A percentile compares a stretch with the other conserved stretches of the same genome.
Conservation (phyloP, 225 moss, liverwort and hornwort species). For the Anthoceros angustus region DNA sequence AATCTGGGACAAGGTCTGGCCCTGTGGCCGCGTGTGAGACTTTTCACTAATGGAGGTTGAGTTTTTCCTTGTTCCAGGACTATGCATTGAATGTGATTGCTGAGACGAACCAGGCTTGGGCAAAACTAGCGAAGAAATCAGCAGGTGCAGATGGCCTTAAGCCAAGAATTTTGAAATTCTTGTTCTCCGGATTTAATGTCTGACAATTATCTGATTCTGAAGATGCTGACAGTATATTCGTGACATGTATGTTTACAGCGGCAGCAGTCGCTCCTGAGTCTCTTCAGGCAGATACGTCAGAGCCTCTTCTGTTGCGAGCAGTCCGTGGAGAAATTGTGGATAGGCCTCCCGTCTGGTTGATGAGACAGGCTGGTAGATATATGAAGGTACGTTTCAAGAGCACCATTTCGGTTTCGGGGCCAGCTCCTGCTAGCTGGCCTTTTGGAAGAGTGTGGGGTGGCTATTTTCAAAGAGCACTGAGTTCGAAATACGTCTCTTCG, state of each 20-base stretch:
- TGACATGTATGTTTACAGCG: no score
- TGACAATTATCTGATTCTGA: no score
- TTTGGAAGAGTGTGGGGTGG: no score
- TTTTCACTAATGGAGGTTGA: no score
- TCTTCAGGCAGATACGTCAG: neutral
- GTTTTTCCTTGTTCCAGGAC: slow-evolving; percentile 22
- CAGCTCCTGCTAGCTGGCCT: no score
- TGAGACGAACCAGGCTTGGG: slow-evolving; percentile 89
- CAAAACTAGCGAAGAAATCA: slow-evolving; percentile 75
- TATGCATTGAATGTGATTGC: slow-evolving; percentile 73
- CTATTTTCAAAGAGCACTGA: no score
- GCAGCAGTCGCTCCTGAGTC: neutral
- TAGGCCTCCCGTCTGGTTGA: slow-evolving; percentile 2
- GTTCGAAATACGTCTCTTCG: no score
- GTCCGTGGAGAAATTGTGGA: neutral
- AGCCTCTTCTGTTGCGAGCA: neutral
- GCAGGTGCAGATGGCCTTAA: slow-evolving; percentile 19
- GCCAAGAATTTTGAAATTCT: no score
- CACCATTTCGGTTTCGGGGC: no score
- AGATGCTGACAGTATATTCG: no score
- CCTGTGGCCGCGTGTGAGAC: no score
- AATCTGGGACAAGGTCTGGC: neutral
- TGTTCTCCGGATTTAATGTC: no score
- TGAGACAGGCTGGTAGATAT: slow-evolving; percentile 2
- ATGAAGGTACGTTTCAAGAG: neutral